Evolutionary conservation across 2,329 filamentous ascomycete genomes (phyloP), one percentile per base, ranked within the genome.

Genomic region (Didymosphaeria variabile): DNA sequence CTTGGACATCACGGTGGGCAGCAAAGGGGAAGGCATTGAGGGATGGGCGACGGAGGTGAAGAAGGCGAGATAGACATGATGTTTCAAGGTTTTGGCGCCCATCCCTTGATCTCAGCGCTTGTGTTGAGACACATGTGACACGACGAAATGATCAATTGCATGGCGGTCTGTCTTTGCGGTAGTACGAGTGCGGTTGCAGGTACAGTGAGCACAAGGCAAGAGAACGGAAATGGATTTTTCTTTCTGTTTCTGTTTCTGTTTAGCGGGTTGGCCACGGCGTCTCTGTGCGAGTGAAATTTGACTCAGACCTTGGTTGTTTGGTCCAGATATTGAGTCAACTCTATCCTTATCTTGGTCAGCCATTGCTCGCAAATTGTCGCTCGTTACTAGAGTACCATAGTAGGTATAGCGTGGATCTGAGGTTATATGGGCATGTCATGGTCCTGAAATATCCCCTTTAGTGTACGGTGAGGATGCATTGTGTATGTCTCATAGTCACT

Each of bases 11-110:
- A 82, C 88, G 51, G 91, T 96, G 0, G 93, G 93, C 7, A 93
- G 90, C 66, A 89, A 88, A 60, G 94, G 94, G 1, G 94, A 97
- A 60, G 94, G 92, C 0, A 98, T 98, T 73, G 93, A 97, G 58
- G 94, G 94, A 3, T 98, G 94, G 94, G 89, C 93, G 9, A 89
- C 85, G 44, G 94, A 98, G 82, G 86, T 97, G 40, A 84, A 84
- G 72, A 94, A 95, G 84, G 75, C 73, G 51, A 65, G 75, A 61
- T 78, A 77, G 56, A 50, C 46, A 15, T 15, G 17, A 5, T 17
- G 34, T 34, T 19, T 8, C 26, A 29, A 10, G 34, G 34, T 36
- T 3, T 36, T 36, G 9, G 34, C 15, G 26, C 15, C 23, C 26
- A 21, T 19, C 26, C 36, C 38, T 52, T 19, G 15, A 52, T n/a